A percentile compares a stretch with the other conserved stretches of the same genome.
Evolutionary conservation across 441 rosid species (phyloP).

Genomic region (Raphanus hybrid): DNA sequence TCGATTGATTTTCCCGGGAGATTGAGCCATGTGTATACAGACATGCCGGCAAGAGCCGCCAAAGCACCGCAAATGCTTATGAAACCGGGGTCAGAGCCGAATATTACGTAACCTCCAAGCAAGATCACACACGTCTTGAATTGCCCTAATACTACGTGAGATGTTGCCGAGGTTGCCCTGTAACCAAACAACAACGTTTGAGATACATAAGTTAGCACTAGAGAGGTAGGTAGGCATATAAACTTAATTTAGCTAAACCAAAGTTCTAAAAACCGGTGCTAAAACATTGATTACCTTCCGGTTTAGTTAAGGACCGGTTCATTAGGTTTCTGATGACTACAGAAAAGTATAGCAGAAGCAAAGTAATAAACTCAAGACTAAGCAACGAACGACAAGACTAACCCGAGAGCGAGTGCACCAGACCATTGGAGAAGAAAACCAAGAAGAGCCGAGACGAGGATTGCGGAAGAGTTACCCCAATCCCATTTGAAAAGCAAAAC

Average conservation of each 20-base stretch:
- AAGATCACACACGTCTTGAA: constrained; percentile 88
- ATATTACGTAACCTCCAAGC: constrained; percentile 74
- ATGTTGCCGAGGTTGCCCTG: constrained; percentile 96
- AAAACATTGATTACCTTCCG: too few species aligned
- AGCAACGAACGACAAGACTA: constrained; percentile 13
- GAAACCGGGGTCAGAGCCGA: constrained; percentile 77
- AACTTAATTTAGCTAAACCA: too few species aligned
- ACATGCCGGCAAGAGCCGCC: constrained; percentile 80
- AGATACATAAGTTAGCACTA: background rate
- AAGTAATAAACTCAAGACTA: too few species aligned
- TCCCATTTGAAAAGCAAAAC: constrained; percentile 76
- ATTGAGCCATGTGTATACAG: constrained; percentile 73
- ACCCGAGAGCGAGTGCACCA: constrained; percentile 97
- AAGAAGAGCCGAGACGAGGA: constrained; percentile 77
- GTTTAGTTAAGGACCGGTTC: too few species aligned
- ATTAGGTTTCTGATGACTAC: too few species aligned
- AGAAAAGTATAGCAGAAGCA: too few species aligned
- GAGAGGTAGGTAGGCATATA: too few species aligned
- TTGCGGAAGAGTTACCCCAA: constrained; percentile 61
- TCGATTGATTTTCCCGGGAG: constrained; percentile 42
- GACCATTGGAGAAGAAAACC: constrained; percentile 98
- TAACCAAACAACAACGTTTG: background rate
- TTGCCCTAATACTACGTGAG: constrained; percentile 93
- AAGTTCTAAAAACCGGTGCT: too few species aligned
- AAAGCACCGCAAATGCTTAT: constrained; percentile 80